These are phyloP conservation scores for Nakazawaea populi DNA, from an alignment of 805 yeast species.

Conservation along the genomic window DNA sequence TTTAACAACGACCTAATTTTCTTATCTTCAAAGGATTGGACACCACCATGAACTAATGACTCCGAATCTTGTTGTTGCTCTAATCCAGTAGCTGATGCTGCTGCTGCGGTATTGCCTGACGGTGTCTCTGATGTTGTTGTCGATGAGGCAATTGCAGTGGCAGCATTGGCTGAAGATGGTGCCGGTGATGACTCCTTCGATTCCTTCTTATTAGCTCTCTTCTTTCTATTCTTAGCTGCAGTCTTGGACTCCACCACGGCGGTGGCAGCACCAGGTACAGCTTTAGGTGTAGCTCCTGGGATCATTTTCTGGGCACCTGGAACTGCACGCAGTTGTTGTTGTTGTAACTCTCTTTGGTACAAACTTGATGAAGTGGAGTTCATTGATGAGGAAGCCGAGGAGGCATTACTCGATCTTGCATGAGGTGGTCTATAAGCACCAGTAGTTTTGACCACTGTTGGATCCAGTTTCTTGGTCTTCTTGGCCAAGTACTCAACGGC, in stretches of 20 bases:
- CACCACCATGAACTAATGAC: conserved; percentile 53
- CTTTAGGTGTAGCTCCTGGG: conserved; percentile 50
- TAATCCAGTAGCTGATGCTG: too few relatives aligned
- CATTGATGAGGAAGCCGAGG: conserved; percentile 20
- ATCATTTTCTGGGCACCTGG: conserved; percentile 30
- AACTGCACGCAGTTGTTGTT: conserved; percentile 13
- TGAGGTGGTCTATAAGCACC: conserved; percentile 98
- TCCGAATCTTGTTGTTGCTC: conserved; percentile 17
- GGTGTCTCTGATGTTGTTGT: too few relatives aligned
- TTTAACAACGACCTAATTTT: conserved; percentile 85
- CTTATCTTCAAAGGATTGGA: conserved; percentile 78
- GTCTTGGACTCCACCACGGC: conserved; percentile 47
- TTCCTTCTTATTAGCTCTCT: conserved; percentile 57
- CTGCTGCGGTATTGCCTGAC: conserved; percentile 8
- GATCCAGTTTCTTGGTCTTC: conserved; percentile 24
- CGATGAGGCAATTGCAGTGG: too few relatives aligned
- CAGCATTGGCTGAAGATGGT: conserved; percentile 7
- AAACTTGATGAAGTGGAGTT: conserved; percentile 40
- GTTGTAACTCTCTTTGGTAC: conserved; percentile 50
- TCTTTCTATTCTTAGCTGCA: conserved; percentile 71
- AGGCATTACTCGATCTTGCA: conserved; percentile 48
- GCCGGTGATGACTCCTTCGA: conserved; percentile 15
- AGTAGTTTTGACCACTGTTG: conserved; percentile 42
- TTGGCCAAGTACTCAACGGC: conserved; percentile 54
- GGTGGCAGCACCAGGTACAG: conserved; percentile 20